A percentile compares a stretch with the other conserved stretches of the same genome.
phyloP scores from a whole-genome alignment of 495 filamentous ascomycete species.

The Paragyromitra xinjiangensis region DNA sequence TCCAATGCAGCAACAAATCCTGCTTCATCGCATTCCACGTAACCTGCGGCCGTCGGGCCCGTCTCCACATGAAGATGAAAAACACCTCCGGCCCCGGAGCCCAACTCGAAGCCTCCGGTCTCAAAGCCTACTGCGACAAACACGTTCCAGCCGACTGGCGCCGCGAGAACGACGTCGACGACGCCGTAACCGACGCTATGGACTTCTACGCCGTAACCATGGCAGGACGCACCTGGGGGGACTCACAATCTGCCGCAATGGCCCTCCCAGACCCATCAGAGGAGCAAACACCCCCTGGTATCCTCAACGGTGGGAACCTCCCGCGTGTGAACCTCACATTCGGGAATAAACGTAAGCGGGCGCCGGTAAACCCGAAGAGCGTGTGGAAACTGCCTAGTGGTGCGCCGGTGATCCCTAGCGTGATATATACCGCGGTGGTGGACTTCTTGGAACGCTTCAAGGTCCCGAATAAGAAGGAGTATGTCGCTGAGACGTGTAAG shows the following conservation, averaged over 20 bases:
- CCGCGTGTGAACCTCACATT: slow-evolving; percentile 69
- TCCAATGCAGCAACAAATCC: slow-evolving; percentile 96
- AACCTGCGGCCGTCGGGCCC: slow-evolving; percentile 87
- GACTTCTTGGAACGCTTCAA: slow-evolving; percentile 79
- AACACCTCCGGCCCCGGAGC: slow-evolving; percentile 79
- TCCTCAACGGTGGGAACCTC: slow-evolving; percentile 57
- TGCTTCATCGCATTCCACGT: slow-evolving; percentile 99
- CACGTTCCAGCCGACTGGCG: slow-evolving; percentile 92
- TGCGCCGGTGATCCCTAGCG: slow-evolving; percentile 89
- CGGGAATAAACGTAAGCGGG: slow-evolving; percentile 78
- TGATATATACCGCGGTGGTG: slow-evolving; percentile 81
- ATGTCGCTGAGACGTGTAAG: slow-evolving; percentile 87
- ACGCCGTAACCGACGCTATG: slow-evolving; percentile 71
- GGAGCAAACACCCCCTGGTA: slow-evolving; percentile 46
- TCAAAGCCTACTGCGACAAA: slow-evolving; percentile 96
- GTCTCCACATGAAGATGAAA: slow-evolving; percentile 96
- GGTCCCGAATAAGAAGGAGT: slow-evolving; percentile 87
- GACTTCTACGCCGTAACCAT: slow-evolving; percentile 87
- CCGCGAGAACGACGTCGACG: slow-evolving; percentile 80
- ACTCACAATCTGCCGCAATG: slow-evolving; percentile 86
- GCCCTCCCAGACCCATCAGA: slow-evolving; percentile 59
- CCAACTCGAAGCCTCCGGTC: slow-evolving; percentile 83
- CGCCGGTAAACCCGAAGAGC: slow-evolving; percentile 66
- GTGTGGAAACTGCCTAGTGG: slow-evolving; percentile 96
- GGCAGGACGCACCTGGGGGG: slow-evolving; percentile 86